Evolutionary conservation across 768 basidiomycete genomes (phyloP), one percentile per base, ranked within the genome.

Genomic region (Termitomyces sp.): DNA sequence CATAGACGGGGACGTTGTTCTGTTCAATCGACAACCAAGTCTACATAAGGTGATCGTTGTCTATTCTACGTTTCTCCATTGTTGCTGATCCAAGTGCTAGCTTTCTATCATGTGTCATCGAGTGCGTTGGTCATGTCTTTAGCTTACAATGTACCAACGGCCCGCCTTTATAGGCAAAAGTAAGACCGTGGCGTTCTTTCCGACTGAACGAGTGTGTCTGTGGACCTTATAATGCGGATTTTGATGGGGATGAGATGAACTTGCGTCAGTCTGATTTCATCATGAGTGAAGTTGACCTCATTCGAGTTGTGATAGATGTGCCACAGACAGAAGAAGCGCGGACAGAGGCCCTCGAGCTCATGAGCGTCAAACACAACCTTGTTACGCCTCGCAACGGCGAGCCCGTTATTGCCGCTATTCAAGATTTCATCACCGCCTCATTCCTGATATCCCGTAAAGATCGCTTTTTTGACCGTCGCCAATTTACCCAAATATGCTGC

Each of bases 171-270:
- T 48, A 87, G 86, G 87, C 85, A 45, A 96, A 96, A 81, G 83
- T 99, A 56, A 81, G 97, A 33, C 97, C 97, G 24, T 99, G 97
- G 97, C 79, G 96, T 63, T 91, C 97, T 1, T 98, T 99, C 78
- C 83, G 97, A 34, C 75, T 99, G 57, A 99, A 99, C 68, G 97
- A 99, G 71, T 99, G 97, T 84, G 97, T 98, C 9, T 99, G 97
- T 74, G 95, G 93, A 49, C 97, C 97, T 8, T 98, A 98, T 75
- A 98, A 98, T 69, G 97, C 97, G 51, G 97, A 99, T 78, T 99
- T 99, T 64, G 97, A 99, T 70, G 97, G 97, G 61, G 97, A 99
- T 70, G 97, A 99, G 72, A 99, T 99, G 97, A 99, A 99, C 74
- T 77, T 99, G 67, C 97, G 96, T 95, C 67, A 67, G 92, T 70